Evolutionary conservation across 768 basidiomycete genomes (phyloP), one percentile per base, ranked within the genome.

Genomic region (Amanita pallidorosea): DNA sequence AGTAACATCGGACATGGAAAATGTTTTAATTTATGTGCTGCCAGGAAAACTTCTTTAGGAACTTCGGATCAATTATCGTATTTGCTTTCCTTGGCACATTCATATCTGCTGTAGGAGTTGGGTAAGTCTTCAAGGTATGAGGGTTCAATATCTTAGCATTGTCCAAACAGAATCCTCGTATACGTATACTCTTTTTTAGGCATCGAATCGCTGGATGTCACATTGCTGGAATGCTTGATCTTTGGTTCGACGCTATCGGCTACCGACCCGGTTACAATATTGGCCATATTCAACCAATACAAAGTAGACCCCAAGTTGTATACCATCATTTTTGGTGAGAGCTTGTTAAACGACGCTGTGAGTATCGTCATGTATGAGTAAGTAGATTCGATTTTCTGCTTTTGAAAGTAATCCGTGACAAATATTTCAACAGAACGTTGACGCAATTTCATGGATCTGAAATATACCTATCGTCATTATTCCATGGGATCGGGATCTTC

Each of bases 281-380:
- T 99, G 29, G 90, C 95, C 40, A 98, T 99, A 49, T 99, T 99
- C 74, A 92, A 96, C 59, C 90, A 96, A 59, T 88, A 95, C 72
- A 96, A 97, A 64, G 94, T 98, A 58, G 96, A 99, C 67, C 94
- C 96, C 0, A 97, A 98, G 63, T 75, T 99, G 7, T 98, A 98
- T 69, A 87, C 84, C 41, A 79, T 98, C 66, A 99, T 99, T 56
- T 99, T 98, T 61, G 96, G 96, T 23, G 96, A 98, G 67, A 88
- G 85, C 67, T 75, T 99, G 53, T 70, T 99, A 53, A 99, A 99
- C 68, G 96, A 99, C 73, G 96, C 96, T 17, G 96, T 98, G 61
- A 92, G 90, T 76, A 98, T 98, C 72, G 94, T 98, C 66, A 93
- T 99, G 88, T 98, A 98, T 67, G 96, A 99, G 93, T 97, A 65